phyloP scores from a whole-genome alignment of 2,329 filamentous ascomycete genomes.

The Penicillium sumatraense region DNA sequence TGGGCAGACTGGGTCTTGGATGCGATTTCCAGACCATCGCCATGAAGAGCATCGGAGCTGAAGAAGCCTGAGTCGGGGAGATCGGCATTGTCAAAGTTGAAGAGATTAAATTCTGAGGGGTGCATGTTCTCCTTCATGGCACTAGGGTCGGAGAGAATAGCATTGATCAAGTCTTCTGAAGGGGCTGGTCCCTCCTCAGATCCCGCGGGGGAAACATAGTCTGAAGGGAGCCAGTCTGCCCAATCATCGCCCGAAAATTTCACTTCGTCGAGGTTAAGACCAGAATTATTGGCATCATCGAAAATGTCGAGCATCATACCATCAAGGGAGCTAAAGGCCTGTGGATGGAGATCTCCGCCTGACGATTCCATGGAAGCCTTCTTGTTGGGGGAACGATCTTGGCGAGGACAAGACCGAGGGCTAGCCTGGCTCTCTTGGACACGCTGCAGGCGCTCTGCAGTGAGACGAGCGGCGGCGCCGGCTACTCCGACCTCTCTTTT shows the following conservation, averaged over 20 bases:
- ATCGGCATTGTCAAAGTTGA: constrained; percentile 34
- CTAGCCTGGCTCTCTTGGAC: constrained; percentile 35
- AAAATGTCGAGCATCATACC: constrained; percentile 46
- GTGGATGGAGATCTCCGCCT: constrained; percentile 29
- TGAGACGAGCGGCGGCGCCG: constrained; percentile 35
- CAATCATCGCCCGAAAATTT: constrained; percentile 29
- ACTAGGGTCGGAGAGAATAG: constrained; percentile 40
- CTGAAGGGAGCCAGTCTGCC: constrained; percentile 43
- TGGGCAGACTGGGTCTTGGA: constrained; percentile 27
- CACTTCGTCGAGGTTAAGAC: constrained; percentile 34
- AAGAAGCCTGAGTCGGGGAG: constrained; percentile 44
- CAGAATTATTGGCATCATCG: constrained; percentile 33
- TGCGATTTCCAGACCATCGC: constrained; percentile 27
- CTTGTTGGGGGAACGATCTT: constrained; percentile 31
- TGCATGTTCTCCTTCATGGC: constrained; percentile 34
- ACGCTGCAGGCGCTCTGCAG: constrained; percentile 39
- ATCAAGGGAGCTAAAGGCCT: constrained; percentile 36
- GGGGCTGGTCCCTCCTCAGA: constrained; percentile 30
- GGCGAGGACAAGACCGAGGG: constrained; percentile 25
- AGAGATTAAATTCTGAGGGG: constrained; percentile 34
- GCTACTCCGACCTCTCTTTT: constrained; percentile 27
- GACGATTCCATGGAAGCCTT: constrained; percentile 26
- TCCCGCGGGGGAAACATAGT: constrained; percentile 38
- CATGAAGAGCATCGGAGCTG: constrained; percentile 38
- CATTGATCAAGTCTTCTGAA: constrained; percentile 38